These are phyloP conservation scores for Geotrichum histeridarum DNA, from an alignment of 1,139 yeast species.

Conservation along the genomic window DNA sequence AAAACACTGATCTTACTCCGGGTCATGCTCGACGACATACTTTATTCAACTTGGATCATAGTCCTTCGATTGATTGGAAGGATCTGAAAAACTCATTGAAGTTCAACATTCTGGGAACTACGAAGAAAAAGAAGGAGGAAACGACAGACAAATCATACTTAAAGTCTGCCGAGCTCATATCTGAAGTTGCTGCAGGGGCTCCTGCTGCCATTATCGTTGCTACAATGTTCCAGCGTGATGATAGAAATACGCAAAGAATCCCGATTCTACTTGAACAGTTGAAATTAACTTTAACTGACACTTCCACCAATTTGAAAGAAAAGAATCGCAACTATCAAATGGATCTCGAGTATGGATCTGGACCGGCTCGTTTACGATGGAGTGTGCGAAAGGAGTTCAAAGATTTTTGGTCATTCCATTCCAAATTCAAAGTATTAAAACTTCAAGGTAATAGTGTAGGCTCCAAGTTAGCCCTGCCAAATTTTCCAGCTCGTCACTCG, in stretches of 20 bases:
- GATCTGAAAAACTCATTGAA: conserved; percentile 29
- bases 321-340: conserved; percentile 56
- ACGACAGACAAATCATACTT: conserved; percentile 32
- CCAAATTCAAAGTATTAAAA: conserved; percentile 53
- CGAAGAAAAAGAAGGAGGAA: conserved; percentile 29
- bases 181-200: conserved; percentile 63
- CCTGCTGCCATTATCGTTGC: conserved; percentile 78
- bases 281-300: conserved; percentile 58
- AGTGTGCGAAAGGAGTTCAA: conserved; percentile 64
- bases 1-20: neutral
- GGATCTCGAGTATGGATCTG: conserved; percentile 85
- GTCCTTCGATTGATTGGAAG: conserved; percentile 25
- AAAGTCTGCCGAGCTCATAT: conserved; percentile 60
- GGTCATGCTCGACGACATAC: conserved; percentile 15
- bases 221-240: conserved; percentile 71
- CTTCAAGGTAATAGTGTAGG: conserved; percentile 36
- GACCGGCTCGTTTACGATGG: conserved; percentile 77
- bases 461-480: conserved; percentile 29
- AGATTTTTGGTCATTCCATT: conserved; percentile 66
- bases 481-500: conserved; percentile 31
- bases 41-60: conserved; percentile 17
- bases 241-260: conserved; percentile 69
- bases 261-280: conserved; percentile 73
- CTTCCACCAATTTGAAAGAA: conserved; percentile 40
- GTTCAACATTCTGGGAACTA: conserved; percentile 26